phyloP scores from a whole-genome alignment of 306 rosid species.

The Castanea mollissima region DNA sequence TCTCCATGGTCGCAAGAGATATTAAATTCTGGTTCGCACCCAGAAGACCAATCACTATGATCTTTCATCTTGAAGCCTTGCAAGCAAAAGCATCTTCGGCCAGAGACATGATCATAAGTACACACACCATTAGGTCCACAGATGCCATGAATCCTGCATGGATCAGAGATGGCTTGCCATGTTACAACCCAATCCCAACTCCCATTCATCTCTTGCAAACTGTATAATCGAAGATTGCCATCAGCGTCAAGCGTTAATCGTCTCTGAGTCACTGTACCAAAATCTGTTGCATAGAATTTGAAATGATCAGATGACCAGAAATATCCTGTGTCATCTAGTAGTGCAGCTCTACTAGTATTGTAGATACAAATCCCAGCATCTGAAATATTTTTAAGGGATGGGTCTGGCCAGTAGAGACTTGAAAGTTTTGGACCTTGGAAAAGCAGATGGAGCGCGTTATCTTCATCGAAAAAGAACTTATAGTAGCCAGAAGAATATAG shows the following conservation, averaged over 20 bases:
- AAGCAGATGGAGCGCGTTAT: constrained; percentile 35
- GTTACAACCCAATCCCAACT: constrained; percentile 34
- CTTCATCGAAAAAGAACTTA: constrained; percentile 37
- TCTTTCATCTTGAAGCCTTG: constrained; percentile 39
- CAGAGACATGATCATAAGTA: constrained; percentile 19
- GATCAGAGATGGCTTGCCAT: constrained; percentile 37
- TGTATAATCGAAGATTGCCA: constrained; percentile 36
- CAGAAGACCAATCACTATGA: constrained; percentile 40
- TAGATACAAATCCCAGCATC: constrained; percentile 18
- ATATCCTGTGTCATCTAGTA: constrained; percentile 17
- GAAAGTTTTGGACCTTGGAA: constrained; percentile 17
- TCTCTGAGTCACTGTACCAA: neutral
- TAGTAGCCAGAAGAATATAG: constrained; percentile 42
- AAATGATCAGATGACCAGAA: constrained; percentile 35
- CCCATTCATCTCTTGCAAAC: constrained; percentile 16
- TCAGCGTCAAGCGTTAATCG: constrained; percentile 28
- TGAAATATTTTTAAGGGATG: neutral
- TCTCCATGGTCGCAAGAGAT: constrained; percentile 16
- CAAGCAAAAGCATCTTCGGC: constrained; percentile 50
- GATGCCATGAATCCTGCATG: constrained; percentile 51
- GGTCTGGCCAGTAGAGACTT: constrained; percentile 38
- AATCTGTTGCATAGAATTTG: neutral
- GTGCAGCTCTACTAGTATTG: constrained; percentile 28
- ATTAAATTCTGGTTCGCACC: constrained; percentile 44
- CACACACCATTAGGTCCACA: constrained; percentile 56